A percentile compares a stretch with the other conserved stretches of the same genome.
phyloP scores from a whole-genome alignment of 257 asterid genomes.

The Mitragyna speciosa region DNA sequence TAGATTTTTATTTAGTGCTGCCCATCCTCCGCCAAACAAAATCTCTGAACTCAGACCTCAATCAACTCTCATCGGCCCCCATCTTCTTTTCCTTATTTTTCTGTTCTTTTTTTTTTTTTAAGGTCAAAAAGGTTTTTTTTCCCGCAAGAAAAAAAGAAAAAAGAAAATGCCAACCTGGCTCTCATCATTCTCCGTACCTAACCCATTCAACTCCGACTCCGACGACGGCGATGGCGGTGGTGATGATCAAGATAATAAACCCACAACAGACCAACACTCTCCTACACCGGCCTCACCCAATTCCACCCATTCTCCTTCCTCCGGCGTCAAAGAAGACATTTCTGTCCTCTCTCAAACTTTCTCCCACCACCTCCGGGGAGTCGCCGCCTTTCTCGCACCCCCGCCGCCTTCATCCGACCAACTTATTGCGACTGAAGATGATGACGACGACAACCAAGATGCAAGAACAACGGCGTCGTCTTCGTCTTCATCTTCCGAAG shows the following conservation, averaged over 20 bases:
- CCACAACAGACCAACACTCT: neutral
- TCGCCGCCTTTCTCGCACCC: constrained; percentile 64
- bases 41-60: too few species aligned
- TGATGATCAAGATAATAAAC: constrained; percentile 7
- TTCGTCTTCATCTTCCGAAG: constrained; percentile 24
- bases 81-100: neutral
- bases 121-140: too few species aligned
- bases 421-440: neutral
- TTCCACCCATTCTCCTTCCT: constrained; percentile 23
- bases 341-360: constrained; percentile 39
- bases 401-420: constrained; percentile 36
- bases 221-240: constrained; percentile 24
- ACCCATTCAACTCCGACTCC: constrained; percentile 48
- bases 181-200: constrained; percentile 35
- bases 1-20: too few species aligned
- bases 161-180: constrained; percentile 67
- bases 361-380: constrained; percentile 54
- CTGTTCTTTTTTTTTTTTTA: neutral
- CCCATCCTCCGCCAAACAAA: too few species aligned
- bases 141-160: too few species aligned
- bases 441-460: neutral
- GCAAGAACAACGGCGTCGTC: constrained; percentile 11
- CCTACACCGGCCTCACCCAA: neutral
- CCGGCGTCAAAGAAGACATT: constrained; percentile 43
- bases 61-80: too few species aligned